phyloP scores from a whole-genome alignment of 768 basidiomycete species.

The Russula dissimulans region DNA sequence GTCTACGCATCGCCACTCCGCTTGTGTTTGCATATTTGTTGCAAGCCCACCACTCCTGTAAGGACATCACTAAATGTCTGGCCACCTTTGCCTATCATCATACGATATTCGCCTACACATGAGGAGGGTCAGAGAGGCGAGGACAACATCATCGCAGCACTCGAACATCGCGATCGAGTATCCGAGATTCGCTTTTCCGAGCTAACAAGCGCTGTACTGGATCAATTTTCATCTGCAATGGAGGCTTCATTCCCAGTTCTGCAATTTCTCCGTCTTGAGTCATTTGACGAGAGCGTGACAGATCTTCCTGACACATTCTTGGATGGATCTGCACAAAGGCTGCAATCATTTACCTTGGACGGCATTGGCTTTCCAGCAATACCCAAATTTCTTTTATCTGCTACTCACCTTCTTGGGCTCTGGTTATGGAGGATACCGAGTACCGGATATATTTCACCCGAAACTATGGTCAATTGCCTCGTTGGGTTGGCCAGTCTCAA shows the following conservation, averaged over 20 bases:
- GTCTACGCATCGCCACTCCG: neutral
- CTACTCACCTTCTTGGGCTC: neutral
- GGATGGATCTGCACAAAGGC: neutral
- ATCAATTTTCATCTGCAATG: neutral
- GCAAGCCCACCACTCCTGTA: neutral
- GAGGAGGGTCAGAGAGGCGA: neutral
- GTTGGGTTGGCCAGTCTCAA: neutral
- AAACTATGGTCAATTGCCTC: neutral
- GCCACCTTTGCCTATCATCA: neutral
- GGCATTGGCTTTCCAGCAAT: neutral
- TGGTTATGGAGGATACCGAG: neutral
- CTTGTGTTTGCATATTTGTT: neutral
- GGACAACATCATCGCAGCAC: neutral
- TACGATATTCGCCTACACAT: neutral
- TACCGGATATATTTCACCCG: neutral
- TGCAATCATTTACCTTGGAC: neutral
- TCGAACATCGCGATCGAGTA: neutral
- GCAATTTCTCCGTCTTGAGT: neutral
- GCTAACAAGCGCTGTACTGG: neutral
- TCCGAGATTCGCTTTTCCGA: too few relatives aligned
- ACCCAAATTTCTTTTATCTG: neutral
- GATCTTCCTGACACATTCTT: neutral
- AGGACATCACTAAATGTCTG: neutral
- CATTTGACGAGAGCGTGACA: too few relatives aligned
- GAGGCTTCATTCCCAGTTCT: neutral